phyloP scores from a whole-genome alignment of 192 early-diverging fungal genomes.

The Funneliformis geosporum region DNA sequence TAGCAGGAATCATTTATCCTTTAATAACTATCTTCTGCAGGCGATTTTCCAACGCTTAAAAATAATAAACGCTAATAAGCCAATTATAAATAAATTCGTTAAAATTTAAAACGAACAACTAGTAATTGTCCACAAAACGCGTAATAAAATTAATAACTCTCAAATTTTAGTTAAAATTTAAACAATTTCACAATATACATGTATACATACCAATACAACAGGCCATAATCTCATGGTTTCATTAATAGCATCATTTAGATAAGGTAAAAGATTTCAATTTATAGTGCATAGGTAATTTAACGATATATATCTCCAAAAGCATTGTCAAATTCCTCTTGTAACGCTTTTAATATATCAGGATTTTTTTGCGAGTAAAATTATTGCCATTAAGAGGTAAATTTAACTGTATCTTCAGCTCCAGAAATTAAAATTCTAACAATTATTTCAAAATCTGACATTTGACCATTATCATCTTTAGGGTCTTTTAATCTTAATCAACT shows the following conservation, averaged over 20 bases:
- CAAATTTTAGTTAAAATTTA: background rate
- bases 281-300: conserved; percentile 44
- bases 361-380: conserved; percentile 39
- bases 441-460: conserved; percentile 36
- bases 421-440: conserved; percentile 37
- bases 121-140: too few species aligned
- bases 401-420: conserved; percentile 41
- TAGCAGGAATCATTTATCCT: conserved; percentile 24
- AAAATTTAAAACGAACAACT: background rate
- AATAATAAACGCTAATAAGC: too few species aligned
- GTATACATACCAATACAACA: conserved; percentile 31
- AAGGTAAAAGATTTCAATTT: conserved; percentile 54
- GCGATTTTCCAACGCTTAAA: background rate
- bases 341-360: conserved; percentile 30
- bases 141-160: background rate
- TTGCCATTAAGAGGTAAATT: conserved; percentile 32
- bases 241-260: conserved; percentile 57
- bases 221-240: conserved; percentile 59
- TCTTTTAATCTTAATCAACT: background rate
- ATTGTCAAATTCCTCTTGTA: conserved; percentile 34
- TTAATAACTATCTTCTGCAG: conserved; percentile 1
- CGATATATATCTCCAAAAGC: conserved; percentile 29
- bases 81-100: background rate
- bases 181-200: background rate
- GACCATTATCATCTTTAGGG: conserved; percentile 30